These are phyloP conservation scores for Ascomycota sp. DNA, from an alignment of 2,329 filamentous ascomycete genomes.

Conservation along the genomic window DNA sequence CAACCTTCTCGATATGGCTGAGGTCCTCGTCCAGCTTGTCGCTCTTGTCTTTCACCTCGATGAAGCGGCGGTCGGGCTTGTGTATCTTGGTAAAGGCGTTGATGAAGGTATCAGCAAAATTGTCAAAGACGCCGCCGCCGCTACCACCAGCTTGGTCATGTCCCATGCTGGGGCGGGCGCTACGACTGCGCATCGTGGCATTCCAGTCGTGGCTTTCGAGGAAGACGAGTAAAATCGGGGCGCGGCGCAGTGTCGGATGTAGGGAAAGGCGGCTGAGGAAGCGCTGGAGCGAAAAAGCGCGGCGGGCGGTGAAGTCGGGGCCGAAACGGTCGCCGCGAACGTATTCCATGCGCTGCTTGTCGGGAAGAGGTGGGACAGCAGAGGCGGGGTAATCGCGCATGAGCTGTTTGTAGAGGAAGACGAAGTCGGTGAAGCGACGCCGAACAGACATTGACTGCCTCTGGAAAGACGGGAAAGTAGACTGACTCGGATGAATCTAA, in stretches of 20 bases:
- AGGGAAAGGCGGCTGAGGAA: constrained; percentile 72
- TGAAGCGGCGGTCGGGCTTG: constrained; percentile 82
- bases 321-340: constrained; percentile 91
- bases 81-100: constrained; percentile 94
- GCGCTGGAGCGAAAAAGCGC: constrained; percentile 74
- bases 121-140: constrained; percentile 58
- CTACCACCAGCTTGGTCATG: constrained; percentile 19
- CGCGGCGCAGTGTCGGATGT: constrained; percentile 71
- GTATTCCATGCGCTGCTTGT: constrained; percentile 98
- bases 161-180: constrained; percentile 36
- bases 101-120: constrained; percentile 85
- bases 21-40: constrained; percentile 91
- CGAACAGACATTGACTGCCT: constrained; percentile 58
- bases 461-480: constrained; percentile 83
- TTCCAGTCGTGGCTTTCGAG: constrained; percentile 93
- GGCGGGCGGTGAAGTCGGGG: constrained; percentile 68
- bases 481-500: constrained; percentile 31
- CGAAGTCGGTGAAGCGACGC: constrained; percentile 90
- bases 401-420: constrained; percentile 84
- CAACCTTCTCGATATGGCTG: constrained; percentile 82
- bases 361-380: constrained; percentile 80
- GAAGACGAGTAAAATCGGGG: constrained; percentile 65
- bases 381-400: constrained; percentile 71
- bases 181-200: constrained; percentile 67
- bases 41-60: constrained; percentile 77